Base-by-base conservation (phyloP, 140 eudicot genomes). In the Ambrosia hybrid region DNA sequence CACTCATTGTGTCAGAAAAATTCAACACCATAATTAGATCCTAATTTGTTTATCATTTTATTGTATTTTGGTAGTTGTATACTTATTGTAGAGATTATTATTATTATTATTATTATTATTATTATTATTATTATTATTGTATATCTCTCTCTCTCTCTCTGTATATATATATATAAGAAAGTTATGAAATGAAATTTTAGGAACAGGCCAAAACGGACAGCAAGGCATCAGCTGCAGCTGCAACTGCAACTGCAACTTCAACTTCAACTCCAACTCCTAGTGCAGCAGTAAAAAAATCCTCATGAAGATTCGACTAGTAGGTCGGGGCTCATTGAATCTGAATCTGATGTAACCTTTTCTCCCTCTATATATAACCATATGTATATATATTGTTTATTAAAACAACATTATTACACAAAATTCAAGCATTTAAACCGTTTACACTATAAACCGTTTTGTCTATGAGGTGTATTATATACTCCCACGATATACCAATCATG, bases 141-240 rank as follows among this genome's bases (percentile, higher is more conserved):
- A 21, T 21, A 0, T 21, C 26, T 21, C 26, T 21, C 26, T 21
- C 26, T 21, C 26, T 21, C 26, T 21, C 26, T 21, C 26, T 21
- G 0, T 21, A 21, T 21, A 21, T 14, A 15, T 14, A 8, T 57
- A 14, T 57, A 9, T 21, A 21, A 21, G 26, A 26, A 11, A 9
- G 41, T 59, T 59, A 59, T 59, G 45, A 59, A 59, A 59, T 59
- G 65, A 59, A 30, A 59, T 3, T 26, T 2, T 39, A 48, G 53
- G 53, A 11, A 59, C 65, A 11, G 37, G 10, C 63, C 13, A 33
- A 57, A 21, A 33, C 65, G 43, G 41, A 33, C 65, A 59, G 1
- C 65, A 59, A 59, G 41, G 65, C 65, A 59, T 9, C 65, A 6
- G 15, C 41, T 58, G n/a, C 45, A 26, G 5, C 14, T 17, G 3